Conservation (phyloP, 2,329 filamentous ascomycete species). For the Monosporascus sp. region DNA sequence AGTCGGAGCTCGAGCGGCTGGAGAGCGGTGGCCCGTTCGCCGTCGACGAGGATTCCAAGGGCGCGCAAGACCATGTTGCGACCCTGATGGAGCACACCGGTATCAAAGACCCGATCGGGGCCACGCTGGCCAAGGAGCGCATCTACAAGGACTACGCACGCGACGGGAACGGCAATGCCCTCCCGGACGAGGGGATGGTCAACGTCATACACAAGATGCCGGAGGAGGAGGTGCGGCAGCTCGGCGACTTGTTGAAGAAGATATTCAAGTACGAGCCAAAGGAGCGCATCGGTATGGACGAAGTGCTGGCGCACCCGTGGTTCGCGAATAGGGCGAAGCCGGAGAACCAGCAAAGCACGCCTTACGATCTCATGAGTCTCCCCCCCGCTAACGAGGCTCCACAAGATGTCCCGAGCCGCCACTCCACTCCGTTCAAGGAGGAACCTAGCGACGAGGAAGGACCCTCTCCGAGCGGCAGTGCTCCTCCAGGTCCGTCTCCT, state of each 20-base stretch:
- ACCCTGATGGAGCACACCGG: neutral
- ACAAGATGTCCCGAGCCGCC: neutral
- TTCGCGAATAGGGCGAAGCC: neutral
- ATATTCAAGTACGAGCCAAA: conserved; percentile 1
- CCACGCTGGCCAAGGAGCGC: neutral
- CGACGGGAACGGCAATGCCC: neutral
- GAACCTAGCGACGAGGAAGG: neutral
- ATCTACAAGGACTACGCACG: neutral
- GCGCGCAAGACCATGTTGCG: neutral
- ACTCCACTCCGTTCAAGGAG: neutral
- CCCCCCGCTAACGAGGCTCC: neutral
- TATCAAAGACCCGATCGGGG: neutral
- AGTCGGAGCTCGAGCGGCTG: neutral
- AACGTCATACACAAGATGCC: neutral
- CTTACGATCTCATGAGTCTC: neutral
- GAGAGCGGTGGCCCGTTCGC: neutral
- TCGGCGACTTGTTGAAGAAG: conserved; percentile 1
- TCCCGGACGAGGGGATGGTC: neutral
- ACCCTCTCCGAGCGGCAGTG: neutral
- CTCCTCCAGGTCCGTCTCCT: neutral
- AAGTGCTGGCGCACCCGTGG: conserved; percentile 1
- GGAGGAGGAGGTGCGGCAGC: neutral
- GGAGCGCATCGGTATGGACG: conserved; percentile 2
- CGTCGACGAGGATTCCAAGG: too few relatives aligned
- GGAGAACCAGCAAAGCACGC: neutral